Evolutionary conservation across 2,329 filamentous ascomycete species (phyloP), one percentile per base, ranked within the genome.

Genomic region (Fusarium subglutinans): DNA sequence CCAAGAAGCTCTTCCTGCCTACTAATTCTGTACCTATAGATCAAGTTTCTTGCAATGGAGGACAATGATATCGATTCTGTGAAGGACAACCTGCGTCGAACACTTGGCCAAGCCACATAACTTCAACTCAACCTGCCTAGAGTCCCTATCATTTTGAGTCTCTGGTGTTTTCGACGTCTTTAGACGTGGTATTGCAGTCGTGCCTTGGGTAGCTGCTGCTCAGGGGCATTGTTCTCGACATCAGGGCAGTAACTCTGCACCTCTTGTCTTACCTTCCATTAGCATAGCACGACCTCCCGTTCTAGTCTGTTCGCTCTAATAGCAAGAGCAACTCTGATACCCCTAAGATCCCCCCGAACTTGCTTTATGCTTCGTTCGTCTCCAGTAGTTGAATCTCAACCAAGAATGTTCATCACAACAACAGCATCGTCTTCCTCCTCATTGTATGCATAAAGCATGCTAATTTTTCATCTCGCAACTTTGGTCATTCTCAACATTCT

Each of bases 1-100:
- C 13, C 15, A 15, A 18, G 35, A 15, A 17, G 22, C 17, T 9
- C 22, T 35, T 17, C 15, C 33, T 35, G 14, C 33, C 15, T 65
- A 45, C 74, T 81, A 60, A 79, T 44, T 57, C 33, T 44, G 14
- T 7, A 9, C 44, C 8, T 24, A 11, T 69, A 92, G 90, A 91
- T 93, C 71, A 89, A 87, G n/a, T 93, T 93, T 78, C 82, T 92
- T 28, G 87, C 86, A 43, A 86, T 93, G 84, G 90, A 91, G 53
- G 87, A 90, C 20, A 84, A 85, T 53, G 88, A 90, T 44, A 82
- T 92, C 18, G 87, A 89, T 53, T 84, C 85, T 6, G 84, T 91
- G 43, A 91, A 89, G 77, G 86, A 89, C 61, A 90, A 90, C 65
- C 82, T 92, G 22, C 82, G 86, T 55, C 87, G 87, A 71, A 90